These are phyloP conservation scores for Astragalus glycyphyllos DNA, from an alignment of 306 rosid genomes.

Conservation along the genomic window DNA sequence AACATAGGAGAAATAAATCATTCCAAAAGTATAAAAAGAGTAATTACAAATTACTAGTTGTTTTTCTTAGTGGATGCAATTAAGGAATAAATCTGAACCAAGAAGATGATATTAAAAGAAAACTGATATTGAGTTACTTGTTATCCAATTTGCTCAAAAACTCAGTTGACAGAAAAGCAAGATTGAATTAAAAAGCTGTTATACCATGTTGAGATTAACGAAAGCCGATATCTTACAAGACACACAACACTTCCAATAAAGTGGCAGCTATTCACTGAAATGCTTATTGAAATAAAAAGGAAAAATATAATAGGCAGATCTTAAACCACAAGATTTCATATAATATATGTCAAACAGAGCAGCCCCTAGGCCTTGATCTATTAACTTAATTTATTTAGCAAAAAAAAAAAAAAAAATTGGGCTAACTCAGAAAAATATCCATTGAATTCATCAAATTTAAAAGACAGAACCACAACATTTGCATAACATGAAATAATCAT, in stretches of 20 bases:
- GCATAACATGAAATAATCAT: conserved; percentile 3
- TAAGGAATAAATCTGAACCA: conserved; percentile 3
- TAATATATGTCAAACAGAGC: background rate
- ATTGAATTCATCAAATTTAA: conserved; percentile 18
- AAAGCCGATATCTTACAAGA: conserved; percentile 10
- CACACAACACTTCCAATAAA: background rate
- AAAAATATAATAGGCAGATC: conserved; percentile 12
- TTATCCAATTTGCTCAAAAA: background rate
- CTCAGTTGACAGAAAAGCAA: conserved; percentile 1
- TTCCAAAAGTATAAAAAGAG: background rate
- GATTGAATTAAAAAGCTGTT: background rate
- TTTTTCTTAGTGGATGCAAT: background rate
- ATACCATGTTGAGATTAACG: conserved; percentile 7
- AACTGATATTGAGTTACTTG: conserved; percentile 15
- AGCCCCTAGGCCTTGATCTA: conserved; percentile 15
- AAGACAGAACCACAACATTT: conserved; percentile 1
- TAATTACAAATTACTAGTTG: background rate
- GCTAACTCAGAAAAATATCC: background rate
- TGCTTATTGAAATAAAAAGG: background rate
- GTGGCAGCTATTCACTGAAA: conserved; percentile 12
- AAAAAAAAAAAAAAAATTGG: too few relatives aligned
- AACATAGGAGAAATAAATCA: background rate
- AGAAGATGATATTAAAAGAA: background rate
- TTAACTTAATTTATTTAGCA: background rate
- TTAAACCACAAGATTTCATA: conserved; percentile 20